Evolutionary conservation across 768 basidiomycete species (phyloP).

Genomic region (Leccinum ochraceum): DNA sequence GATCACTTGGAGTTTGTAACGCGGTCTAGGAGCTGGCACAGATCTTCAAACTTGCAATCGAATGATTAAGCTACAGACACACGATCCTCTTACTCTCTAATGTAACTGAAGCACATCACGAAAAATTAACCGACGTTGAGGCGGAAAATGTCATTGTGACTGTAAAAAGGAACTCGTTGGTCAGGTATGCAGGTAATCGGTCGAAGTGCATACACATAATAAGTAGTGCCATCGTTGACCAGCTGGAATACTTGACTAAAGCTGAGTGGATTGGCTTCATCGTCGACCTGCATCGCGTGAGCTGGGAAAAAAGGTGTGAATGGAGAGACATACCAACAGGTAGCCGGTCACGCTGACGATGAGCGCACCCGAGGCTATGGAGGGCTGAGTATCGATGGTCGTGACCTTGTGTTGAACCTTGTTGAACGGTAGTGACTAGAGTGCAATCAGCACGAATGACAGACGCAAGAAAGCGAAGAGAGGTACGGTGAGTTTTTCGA

Average conservation of each 20-base stretch:
- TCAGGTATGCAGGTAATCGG: conserved; percentile 1
- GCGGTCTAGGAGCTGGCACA: neutral
- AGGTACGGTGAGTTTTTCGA: conserved; percentile 72
- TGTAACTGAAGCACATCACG: neutral
- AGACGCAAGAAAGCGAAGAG: neutral
- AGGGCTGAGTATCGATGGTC: conserved; percentile 89
- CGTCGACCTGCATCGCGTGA: conserved; percentile 66
- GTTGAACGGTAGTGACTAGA: conserved; percentile 74
- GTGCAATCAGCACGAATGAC: conserved; percentile 2
- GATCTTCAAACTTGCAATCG: neutral
- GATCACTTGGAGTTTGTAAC: neutral
- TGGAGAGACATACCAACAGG: conserved; percentile 54
- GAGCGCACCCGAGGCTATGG: conserved; percentile 53
- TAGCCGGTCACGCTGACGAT: conserved; percentile 90
- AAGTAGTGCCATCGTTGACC: conserved; percentile 67
- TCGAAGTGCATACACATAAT: conserved; percentile 73
- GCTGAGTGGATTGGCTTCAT: conserved; percentile 71
- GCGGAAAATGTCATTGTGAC: conserved; percentile 90
- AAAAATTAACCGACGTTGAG: conserved; percentile 63
- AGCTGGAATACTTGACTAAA: conserved; percentile 96
- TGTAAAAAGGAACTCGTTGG: conserved; percentile 29
- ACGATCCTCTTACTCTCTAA: conserved; percentile 14
- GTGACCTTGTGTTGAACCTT: conserved; percentile 79
- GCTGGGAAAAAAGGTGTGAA: conserved; percentile 1
- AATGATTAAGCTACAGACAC: conserved; percentile 12